Conservation (phyloP, 2,329 filamentous ascomycete genomes). For the Ophioceras dolichostomum region DNA sequence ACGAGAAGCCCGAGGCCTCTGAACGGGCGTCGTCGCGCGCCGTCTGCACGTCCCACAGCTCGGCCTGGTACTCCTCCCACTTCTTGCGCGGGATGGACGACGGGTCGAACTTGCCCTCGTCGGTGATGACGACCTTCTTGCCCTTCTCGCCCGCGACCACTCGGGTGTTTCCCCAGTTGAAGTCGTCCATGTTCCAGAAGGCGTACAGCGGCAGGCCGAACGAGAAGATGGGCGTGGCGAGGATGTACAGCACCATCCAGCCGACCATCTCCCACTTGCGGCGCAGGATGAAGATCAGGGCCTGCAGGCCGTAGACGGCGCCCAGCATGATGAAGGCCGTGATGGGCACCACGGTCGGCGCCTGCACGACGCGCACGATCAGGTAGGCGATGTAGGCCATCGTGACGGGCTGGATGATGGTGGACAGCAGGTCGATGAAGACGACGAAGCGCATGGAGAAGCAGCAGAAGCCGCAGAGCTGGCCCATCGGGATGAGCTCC, state of each 20-base stretch:
- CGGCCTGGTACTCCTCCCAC: constrained; percentile 98
- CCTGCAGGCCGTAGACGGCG: constrained; percentile 95
- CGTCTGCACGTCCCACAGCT: constrained; percentile 91
- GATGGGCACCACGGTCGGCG: constrained; percentile 57
- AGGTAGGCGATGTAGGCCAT: constrained; percentile 85
- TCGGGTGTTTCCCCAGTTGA: constrained; percentile 98
- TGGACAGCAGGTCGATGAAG: constrained; percentile 85
- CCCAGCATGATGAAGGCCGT: constrained; percentile 84
- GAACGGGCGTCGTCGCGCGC: constrained; percentile 71
- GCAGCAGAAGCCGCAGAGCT: constrained; percentile 98
- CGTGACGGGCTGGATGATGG: constrained; percentile 82
- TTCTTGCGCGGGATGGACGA: constrained; percentile 88
- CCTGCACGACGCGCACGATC: constrained; percentile 57
- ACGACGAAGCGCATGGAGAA: constrained; percentile 99
- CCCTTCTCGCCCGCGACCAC: constrained; percentile 90
- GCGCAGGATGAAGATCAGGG: constrained; percentile 89
- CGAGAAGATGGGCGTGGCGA: constrained; percentile 85
- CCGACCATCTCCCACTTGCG: constrained; percentile 99
- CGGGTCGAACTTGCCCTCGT: constrained; percentile 97
- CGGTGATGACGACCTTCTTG: constrained; percentile 82
- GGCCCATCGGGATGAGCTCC: constrained; percentile 83
- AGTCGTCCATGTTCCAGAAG: constrained; percentile 99
- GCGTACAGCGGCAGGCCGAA: constrained; percentile 84
- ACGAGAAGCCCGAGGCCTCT: constrained; percentile 87
- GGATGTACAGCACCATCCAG: constrained; percentile 94